Percentiles rank a stretch among this genome's conserved stretches.
These are phyloP conservation scores for Cadophora gregata DNA, from an alignment of 2,329 filamentous ascomycete species.

Conservation along the genomic window DNA sequence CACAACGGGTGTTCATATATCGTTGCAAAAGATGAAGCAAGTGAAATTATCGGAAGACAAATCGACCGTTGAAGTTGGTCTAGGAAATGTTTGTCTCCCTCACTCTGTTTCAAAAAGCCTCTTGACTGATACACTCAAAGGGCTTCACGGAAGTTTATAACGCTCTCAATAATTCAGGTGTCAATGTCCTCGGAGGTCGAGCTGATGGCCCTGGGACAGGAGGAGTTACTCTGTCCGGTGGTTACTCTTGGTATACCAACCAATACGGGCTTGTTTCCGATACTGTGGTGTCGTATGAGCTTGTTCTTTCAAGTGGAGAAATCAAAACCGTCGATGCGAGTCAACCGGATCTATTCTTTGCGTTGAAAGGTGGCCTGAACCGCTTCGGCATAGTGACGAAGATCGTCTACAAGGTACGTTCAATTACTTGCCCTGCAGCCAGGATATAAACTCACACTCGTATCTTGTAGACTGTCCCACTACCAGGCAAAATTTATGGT, in stretches of 20 bases:
- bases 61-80: not conserved
- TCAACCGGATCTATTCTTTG: conserved; percentile 55
- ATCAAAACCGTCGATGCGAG: conserved; percentile 49
- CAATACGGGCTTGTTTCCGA: conserved; percentile 6
- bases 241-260: not conserved
- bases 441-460: not conserved
- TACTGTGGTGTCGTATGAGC: conserved; percentile 18
- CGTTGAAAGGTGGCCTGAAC: conserved; percentile 38
- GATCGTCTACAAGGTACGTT: conserved; percentile 7
- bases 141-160: not conserved
- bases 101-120: no score
- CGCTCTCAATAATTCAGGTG: not conserved
- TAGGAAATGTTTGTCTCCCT: not conserved
- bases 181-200: not conserved
- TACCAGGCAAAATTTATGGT: not conserved
- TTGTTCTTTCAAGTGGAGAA: conserved; percentile 55
- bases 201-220: not conserved
- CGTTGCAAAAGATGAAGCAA: not conserved
- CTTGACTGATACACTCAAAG: not conserved
- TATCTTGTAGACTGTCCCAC: not conserved
- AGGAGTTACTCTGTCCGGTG: not conserved
- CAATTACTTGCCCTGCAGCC: no score
- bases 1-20: conserved; percentile 1
- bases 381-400: conserved; percentile 52
- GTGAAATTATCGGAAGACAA: not conserved